Evolutionary conservation across 1,284 basidiomycete genomes (phyloP).

Genomic region (Cryptococcus sp.): DNA sequence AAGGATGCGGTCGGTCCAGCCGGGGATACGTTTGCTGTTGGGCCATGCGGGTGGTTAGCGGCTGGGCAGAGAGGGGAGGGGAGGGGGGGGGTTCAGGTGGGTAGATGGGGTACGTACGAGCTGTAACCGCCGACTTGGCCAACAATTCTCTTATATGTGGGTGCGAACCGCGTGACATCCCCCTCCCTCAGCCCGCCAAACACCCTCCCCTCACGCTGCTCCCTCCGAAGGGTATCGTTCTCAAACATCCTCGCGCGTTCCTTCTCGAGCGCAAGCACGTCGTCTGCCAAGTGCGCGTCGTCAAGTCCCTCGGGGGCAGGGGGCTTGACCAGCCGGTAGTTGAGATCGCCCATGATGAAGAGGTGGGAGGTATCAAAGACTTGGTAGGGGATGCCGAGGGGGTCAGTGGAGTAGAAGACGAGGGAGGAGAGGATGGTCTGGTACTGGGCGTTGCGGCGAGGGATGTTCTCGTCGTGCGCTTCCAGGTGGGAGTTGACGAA

Average conservation of each 20-base stretch:
- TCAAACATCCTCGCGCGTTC: conserved; percentile 64
- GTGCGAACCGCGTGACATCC: conserved; percentile 75
- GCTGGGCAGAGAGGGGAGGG: background rate
- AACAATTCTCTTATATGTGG: conserved; percentile 81
- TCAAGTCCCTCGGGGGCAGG: conserved; percentile 40
- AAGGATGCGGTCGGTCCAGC: conserved; percentile 93
- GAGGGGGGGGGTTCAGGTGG: background rate
- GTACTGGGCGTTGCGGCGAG: conserved; percentile 74
- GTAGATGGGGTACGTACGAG: conserved; percentile 55
- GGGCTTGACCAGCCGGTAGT: conserved; percentile 72
- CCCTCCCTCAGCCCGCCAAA: conserved; percentile 75
- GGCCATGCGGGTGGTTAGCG: background rate
- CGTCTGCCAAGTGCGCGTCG: conserved; percentile 32
- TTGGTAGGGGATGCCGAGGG: conserved; percentile 55
- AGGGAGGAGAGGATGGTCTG: conserved; percentile 72
- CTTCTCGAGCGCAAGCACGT: conserved; percentile 53
- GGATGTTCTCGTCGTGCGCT: conserved; percentile 72
- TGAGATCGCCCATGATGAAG: conserved; percentile 84
- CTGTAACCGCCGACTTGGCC: conserved; percentile 73
- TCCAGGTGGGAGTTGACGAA: conserved; percentile 90
- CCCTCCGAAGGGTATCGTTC: conserved; percentile 70
- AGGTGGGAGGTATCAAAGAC: conserved; percentile 77
- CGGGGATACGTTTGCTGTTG: conserved; percentile 66
- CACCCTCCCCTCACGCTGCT: conserved; percentile 61
- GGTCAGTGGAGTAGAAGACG: conserved; percentile 64